Conservation (phyloP, 345 rosid species). For the Arabidopsis suecica region DNA sequence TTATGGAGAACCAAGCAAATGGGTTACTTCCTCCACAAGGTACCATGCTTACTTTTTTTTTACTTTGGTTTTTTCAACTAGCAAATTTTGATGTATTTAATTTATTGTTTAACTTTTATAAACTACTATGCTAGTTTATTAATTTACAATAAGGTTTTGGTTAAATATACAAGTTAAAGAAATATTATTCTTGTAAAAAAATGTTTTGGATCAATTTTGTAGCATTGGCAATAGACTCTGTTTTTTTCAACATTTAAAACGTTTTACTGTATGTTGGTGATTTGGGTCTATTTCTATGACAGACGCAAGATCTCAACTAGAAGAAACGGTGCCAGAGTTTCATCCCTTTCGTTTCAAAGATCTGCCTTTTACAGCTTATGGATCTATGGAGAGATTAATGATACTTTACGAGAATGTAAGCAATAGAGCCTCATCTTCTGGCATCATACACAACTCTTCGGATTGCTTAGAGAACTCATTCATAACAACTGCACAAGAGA, state of each 20-base stretch:
- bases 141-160: no score
- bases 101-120: no score
- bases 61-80: not conserved
- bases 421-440: slow-evolving; percentile 26
- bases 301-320: slow-evolving; percentile 25
- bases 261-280: not conserved
- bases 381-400: slow-evolving; percentile 29
- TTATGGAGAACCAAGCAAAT: slow-evolving; percentile 30
- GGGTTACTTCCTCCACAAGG: slow-evolving; percentile 50
- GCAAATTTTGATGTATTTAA: not conserved
- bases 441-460: slow-evolving; percentile 47
- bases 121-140: no score
- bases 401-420: not conserved
- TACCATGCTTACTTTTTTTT: not conserved
- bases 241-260: not conserved
- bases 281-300: not conserved
- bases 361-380: slow-evolving; percentile 28
- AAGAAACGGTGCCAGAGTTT: slow-evolving; percentile 27
- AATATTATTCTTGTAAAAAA: no score
- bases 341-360: slow-evolving; percentile 41
- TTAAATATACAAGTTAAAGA: no score
- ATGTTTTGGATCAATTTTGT: no score
- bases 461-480: slow-evolving; percentile 36
- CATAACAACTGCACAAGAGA: slow-evolving; percentile 23
- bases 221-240: no score